Conservation (phyloP, 169 alveolate species). For the Hepatocystis sp. region DNA sequence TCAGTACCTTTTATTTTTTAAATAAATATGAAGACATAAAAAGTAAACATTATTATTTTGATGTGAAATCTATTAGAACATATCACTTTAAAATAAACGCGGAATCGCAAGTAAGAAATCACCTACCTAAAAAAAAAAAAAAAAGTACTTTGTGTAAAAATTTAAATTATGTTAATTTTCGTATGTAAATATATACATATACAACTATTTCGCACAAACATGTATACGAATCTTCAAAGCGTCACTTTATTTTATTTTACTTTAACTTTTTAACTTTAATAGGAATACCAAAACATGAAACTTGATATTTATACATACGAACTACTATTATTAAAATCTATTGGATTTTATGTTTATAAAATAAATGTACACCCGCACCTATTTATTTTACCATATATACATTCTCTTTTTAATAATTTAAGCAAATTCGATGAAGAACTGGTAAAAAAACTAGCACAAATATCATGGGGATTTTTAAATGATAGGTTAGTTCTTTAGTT, state of each 20-base stretch:
- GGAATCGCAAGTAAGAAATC: conserved; percentile 47
- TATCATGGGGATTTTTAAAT: conserved; percentile 93
- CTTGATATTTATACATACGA: conserved; percentile 90
- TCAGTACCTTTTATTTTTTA: conserved; percentile 86
- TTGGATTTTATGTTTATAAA: conserved; percentile 89
- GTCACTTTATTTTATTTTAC: background rate
- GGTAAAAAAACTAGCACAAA: conserved; percentile 87
- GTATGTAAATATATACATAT: background rate
- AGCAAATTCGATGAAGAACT: conserved; percentile 81
- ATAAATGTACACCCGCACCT: conserved; percentile 86
- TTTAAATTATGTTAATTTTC: no score
- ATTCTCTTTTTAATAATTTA: conserved; percentile 88
- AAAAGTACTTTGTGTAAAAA: no score
- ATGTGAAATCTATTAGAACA: conserved; percentile 40
- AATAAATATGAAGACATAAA: conserved; percentile 69
- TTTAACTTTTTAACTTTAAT: background rate
- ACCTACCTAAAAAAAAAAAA: no score
- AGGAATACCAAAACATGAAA: conserved; percentile 75
- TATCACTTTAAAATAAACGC: conserved; percentile 53
- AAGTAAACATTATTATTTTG: conserved; percentile 60
- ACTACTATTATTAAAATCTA: conserved; percentile 88
- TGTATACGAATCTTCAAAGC: background rate
- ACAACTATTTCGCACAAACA: background rate
- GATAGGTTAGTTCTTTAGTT: conserved; percentile 84
- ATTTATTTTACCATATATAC: conserved; percentile 89